Conservation (phyloP, 2,329 filamentous ascomycete genomes). For the Colletotrichum musae region DNA sequence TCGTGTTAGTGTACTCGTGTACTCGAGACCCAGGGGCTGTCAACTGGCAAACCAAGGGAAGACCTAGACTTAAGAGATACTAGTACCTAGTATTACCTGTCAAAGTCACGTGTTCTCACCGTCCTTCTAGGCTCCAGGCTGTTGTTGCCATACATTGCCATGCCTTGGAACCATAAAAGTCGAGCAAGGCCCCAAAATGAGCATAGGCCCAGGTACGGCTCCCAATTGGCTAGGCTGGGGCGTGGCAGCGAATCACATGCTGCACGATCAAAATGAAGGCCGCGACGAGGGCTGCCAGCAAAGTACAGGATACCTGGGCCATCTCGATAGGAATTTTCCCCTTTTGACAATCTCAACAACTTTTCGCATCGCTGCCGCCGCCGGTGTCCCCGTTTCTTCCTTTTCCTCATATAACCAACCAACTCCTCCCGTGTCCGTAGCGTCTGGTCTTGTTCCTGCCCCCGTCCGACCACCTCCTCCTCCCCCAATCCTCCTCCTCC, state of each 20-base stretch:
- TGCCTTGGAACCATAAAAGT: slow-evolving; percentile 28
- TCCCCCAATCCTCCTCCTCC: slow-evolving; percentile 27
- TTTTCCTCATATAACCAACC: slow-evolving; percentile 38
- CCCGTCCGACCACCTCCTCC: slow-evolving; percentile 40
- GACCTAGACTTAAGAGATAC: too few species aligned
- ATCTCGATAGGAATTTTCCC: slow-evolving; percentile 43
- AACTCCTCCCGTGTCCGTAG: slow-evolving; percentile 32
- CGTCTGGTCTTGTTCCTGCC: slow-evolving; percentile 27
- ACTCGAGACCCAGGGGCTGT: too few species aligned
- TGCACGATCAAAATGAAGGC: slow-evolving; percentile 41
- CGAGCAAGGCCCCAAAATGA: slow-evolving; percentile 36
- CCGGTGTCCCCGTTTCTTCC: slow-evolving; percentile 32
- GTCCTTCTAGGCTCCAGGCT: not conserved
- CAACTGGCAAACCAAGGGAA: too few species aligned
- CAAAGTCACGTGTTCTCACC: slow-evolving; percentile 3
- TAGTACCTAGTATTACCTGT: too few species aligned
- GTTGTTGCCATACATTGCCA: not conserved
- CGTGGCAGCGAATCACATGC: slow-evolving; percentile 39
- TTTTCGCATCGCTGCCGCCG: slow-evolving; percentile 40
- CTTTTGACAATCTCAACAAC: slow-evolving; percentile 43
- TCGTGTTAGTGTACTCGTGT: too few species aligned
- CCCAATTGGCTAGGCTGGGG: slow-evolving; percentile 28
- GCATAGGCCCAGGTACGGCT: slow-evolving; percentile 28
- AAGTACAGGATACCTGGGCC: slow-evolving; percentile 41
- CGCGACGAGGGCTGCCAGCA: slow-evolving; percentile 19